These are phyloP conservation scores for Fusarium circinatum DNA, from an alignment of 2,329 filamentous ascomycete genomes.

Conservation along the genomic window DNA sequence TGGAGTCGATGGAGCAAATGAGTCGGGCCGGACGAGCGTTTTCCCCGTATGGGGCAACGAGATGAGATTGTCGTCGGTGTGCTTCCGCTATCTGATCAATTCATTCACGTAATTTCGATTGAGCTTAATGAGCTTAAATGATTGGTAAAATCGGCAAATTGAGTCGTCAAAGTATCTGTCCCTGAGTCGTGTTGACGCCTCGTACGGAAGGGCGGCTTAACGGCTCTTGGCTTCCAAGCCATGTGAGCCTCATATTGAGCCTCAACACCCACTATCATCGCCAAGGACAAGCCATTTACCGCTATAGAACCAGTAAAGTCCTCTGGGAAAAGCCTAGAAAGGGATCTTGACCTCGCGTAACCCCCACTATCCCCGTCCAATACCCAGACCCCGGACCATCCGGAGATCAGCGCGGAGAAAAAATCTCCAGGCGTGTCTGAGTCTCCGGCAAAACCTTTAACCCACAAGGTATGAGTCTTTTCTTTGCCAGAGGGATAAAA, in stretches of 20 bases:
- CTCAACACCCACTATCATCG: slow-evolving; percentile 1
- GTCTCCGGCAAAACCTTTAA: slow-evolving; percentile 18
- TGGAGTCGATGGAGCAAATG: slow-evolving; percentile 14
- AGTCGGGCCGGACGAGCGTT: slow-evolving; percentile 27
- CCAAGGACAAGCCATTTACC: not conserved
- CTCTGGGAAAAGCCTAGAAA: not conserved
- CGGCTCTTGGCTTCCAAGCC: not conserved
- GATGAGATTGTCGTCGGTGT: not conserved
- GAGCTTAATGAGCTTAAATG: not conserved
- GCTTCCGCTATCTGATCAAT: not conserved
- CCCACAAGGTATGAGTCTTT: slow-evolving; percentile 11
- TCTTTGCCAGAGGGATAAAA: slow-evolving; percentile 16
- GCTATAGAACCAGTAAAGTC: not conserved
- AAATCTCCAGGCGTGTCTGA: not conserved
- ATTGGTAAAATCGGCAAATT: slow-evolving; percentile 12
- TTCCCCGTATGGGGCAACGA: slow-evolving; percentile 17
- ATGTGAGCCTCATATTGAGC: slow-evolving; percentile 18
- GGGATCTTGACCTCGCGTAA: not conserved
- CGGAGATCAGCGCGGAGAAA: slow-evolving; percentile 11
- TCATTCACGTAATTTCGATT: not conserved
- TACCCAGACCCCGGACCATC: slow-evolving; percentile 9
- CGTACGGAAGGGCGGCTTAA: not conserved
- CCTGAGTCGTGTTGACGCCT: not conserved
- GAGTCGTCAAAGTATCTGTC: not conserved
- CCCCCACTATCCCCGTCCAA: not conserved